A percentile compares a stretch with the other conserved stretches of the same genome.
These are phyloP conservation scores for Sclerotinia minor DNA, from an alignment of 2,329 filamentous ascomycete species.

Conservation along the genomic window DNA sequence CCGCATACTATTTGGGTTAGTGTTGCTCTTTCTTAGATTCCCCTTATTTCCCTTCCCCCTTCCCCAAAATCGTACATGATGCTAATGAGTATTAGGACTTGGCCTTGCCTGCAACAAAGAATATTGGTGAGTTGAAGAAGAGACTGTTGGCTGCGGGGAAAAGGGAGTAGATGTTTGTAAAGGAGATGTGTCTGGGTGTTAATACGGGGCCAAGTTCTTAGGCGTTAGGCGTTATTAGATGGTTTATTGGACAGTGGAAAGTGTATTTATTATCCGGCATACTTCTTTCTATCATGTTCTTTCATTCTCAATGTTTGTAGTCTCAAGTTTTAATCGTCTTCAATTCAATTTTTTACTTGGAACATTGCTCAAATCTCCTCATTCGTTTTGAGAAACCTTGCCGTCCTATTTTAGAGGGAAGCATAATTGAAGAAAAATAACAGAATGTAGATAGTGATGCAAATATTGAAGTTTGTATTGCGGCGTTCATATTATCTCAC, in stretches of 20 bases:
- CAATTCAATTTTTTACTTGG: not conserved
- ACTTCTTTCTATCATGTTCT: not conserved
- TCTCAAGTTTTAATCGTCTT: too few species aligned
- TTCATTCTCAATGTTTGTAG: not conserved
- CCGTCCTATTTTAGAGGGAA: not conserved
- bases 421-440: not conserved
- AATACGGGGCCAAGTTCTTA: not conserved
- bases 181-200: too few species aligned
- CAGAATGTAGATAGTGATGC: not conserved
- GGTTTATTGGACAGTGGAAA: not conserved
- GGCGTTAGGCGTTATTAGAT: not conserved
- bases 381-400: not conserved
- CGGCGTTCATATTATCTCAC: not conserved
- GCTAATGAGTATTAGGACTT: slow-evolving; percentile 23
- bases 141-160: slow-evolving; percentile 26
- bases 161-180: not conserved
- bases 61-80: not conserved
- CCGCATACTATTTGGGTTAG: slow-evolving; percentile 30
- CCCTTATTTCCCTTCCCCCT: too few species aligned
- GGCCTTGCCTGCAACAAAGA: slow-evolving; percentile 4
- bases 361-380: not conserved
- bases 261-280: not conserved
- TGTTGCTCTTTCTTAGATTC: not conserved
- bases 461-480: not conserved
- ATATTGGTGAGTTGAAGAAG: slow-evolving; percentile 20